Base-by-base conservation (phyloP, 2,329 filamentous ascomycete species). In the Onygenales sp. region DNA sequence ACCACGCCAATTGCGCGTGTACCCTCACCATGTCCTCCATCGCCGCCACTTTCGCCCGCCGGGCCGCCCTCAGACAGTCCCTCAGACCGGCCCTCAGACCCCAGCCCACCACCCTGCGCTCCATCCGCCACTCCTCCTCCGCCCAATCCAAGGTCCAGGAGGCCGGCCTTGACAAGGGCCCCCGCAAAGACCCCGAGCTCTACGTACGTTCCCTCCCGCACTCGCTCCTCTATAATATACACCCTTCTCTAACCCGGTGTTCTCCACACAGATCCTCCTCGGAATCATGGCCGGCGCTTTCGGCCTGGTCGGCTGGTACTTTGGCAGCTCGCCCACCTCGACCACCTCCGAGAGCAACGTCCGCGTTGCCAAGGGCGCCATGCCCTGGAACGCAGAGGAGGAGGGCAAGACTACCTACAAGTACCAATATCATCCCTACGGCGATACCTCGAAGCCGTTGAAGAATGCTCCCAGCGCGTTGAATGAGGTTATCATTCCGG, bases 381-480 rank as follows among this genome's bases (percentile, higher is more conserved):
- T 94, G 86, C 92, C 93, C 58, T 98, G 93, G 93, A 86, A 98
- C 74, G 80, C 80, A 56, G 82, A 80, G 56, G 76, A 78, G 56
- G 87, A 88, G 73, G 61, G 54, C 45, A 62, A 75, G 57, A 66
- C 72, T 43, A 61, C 76, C 54, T 85, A 77, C 71, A 83, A 84
- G 68, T 87, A 87, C 80, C 79, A 84, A 72, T 89, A 89, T 76
- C 83, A 88, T 78, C 91, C 91, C 55, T 87, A 88, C 64, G 93
- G 91, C 64, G 88, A 97, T 75, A 74, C 79, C 67, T 84, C 67
- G 73, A 78, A 84, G 67, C 75, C 82, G 57, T 86, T 87, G 70
- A 89, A 86, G 77, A 88, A 96, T 66, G 93, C 93, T 57, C 93
- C 93, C 61, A 95, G 88, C 72, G 93, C 93, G 59, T 77, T 98